Evolutionary conservation across 179 eudicot species (phyloP).

Genomic region (Vitellaria paradoxa): DNA sequence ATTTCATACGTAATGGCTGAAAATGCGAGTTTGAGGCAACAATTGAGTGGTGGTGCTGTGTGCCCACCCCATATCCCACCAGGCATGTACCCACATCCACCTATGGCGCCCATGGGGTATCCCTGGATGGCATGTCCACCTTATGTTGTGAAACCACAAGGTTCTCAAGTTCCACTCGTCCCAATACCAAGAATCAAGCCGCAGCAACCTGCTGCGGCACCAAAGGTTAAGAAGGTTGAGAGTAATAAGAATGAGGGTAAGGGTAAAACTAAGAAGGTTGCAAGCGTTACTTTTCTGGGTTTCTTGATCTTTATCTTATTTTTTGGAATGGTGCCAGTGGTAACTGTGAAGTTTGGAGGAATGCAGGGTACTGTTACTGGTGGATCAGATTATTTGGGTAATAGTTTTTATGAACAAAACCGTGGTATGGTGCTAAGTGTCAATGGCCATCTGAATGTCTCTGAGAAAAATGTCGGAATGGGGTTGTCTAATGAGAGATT

Average conservation of each 20-base stretch:
- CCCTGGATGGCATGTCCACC: slow-evolving; percentile 85
- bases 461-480: slow-evolving; percentile 21
- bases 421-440: slow-evolving; percentile 55
- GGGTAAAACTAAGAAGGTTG: slow-evolving; percentile 74
- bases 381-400: slow-evolving; percentile 20
- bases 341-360: slow-evolving; percentile 59
- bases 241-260: slow-evolving; percentile 49
- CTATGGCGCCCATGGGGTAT: slow-evolving; percentile 63
- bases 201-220: slow-evolving; percentile 42
- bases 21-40: slow-evolving; percentile 66
- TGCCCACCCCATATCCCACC: slow-evolving; percentile 40
- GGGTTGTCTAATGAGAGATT: slow-evolving; percentile 27
- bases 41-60: slow-evolving; percentile 41
- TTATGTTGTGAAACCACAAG: slow-evolving; percentile 67
- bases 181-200: slow-evolving; percentile 88
- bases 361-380: slow-evolving; percentile 20
- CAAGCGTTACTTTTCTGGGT: slow-evolving; percentile 84
- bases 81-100: slow-evolving; percentile 53
- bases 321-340: slow-evolving; percentile 72
- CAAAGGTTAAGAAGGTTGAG: slow-evolving; percentile 54
- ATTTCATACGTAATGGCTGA: slow-evolving; percentile 71
- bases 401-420: slow-evolving; percentile 30
- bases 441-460: slow-evolving; percentile 37
- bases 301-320: slow-evolving; percentile 68
- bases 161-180: slow-evolving; percentile 81